Evolutionary conservation across 805 yeast species (phyloP).

Genomic region (Pichia cephalocereana): DNA sequence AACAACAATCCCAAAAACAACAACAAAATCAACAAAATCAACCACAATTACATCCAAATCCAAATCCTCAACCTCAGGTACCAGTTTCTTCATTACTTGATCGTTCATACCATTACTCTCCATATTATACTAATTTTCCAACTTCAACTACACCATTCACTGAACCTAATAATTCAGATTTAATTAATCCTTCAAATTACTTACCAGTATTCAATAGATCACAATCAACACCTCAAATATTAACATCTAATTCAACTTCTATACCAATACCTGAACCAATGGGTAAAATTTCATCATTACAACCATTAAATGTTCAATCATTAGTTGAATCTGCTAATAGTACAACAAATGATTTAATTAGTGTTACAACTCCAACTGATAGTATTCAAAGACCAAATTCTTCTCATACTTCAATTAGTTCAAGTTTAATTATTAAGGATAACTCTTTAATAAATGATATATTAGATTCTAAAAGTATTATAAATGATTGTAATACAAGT

Average conservation of each 20-base stretch:
- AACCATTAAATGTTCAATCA: conserved; percentile 1
- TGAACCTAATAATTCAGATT: neutral
- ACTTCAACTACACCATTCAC: neutral
- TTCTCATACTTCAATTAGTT: conserved; percentile 1
- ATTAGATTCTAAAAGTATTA: neutral
- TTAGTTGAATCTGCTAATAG: neutral
- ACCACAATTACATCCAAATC: too few species aligned
- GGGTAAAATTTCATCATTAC: neutral
- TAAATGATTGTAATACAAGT: neutral
- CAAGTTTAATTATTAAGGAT: neutral
- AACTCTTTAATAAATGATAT: neutral
- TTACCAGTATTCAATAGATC: neutral
- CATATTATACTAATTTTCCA: neutral
- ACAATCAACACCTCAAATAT: neutral
- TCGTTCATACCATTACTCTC: neutral
- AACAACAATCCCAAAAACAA: neutral
- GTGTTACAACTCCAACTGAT: conserved; percentile 1
- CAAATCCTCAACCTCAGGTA: neutral
- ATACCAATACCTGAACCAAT: neutral
- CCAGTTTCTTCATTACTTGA: too few species aligned
- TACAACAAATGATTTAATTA: neutral
- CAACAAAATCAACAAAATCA: neutral
- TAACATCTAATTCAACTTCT: neutral
- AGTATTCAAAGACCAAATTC: neutral
- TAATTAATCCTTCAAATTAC: neutral